Evolutionary conservation across 345 rosid species (phyloP).

Genomic region (Heritiera littoralis): DNA sequence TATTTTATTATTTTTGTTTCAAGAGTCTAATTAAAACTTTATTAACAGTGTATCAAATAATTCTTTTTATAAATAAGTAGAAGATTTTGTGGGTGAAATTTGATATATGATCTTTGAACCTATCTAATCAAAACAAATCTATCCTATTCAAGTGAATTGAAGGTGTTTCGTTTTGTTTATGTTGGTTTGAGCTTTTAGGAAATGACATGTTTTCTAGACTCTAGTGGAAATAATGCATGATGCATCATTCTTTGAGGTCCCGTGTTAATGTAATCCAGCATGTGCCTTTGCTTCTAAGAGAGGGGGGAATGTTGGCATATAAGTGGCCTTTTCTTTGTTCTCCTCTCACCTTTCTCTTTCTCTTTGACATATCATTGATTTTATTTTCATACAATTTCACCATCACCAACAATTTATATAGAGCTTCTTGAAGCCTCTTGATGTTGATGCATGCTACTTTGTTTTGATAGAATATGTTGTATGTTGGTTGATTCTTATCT

Average conservation of each 20-base stretch:
- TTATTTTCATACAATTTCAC: neutral
- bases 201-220: conserved; percentile 1
- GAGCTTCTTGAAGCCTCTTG: neutral
- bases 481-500: too few relatives aligned
- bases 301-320: neutral
- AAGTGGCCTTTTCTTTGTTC: neutral
- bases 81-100: neutral
- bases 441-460: too few relatives aligned
- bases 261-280: neutral
- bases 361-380: neutral
- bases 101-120: neutral
- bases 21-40: too few relatives aligned
- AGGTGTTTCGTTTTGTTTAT: neutral
- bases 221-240: conserved; percentile 1
- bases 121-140: neutral
- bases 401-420: neutral
- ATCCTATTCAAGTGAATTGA: neutral
- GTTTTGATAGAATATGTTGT: too few relatives aligned
- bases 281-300: conserved; percentile 7
- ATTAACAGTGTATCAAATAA: too few relatives aligned
- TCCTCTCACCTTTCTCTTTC: too few relatives aligned
- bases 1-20: too few relatives aligned
- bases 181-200: neutral
- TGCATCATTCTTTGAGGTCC: neutral
- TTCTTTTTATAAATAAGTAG: neutral